Base-by-base conservation (phyloP, 2,329 filamentous ascomycete species). In the Colletotrichum cuscutae region DNA sequence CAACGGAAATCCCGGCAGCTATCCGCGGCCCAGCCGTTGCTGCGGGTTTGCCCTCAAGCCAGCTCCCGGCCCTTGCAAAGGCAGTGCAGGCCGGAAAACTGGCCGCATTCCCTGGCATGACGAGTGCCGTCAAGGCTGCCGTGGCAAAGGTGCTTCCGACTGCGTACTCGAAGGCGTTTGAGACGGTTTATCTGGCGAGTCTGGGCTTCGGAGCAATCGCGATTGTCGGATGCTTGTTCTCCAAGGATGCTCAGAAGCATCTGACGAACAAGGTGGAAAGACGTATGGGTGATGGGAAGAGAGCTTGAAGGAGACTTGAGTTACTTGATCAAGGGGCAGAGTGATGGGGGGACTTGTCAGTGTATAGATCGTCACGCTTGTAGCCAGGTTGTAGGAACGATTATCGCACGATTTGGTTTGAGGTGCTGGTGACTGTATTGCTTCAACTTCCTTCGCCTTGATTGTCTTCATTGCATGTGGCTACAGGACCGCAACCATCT, bases 131-230 rank as follows among this genome's bases (percentile, higher is more conserved):
- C 4, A 75, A 80, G 19, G 77, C 76, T 2, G 80, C 81, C 0
- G 82, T 83, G 0, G 69, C 74, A 2, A 74, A 66, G 4, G 81
- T 79, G 5, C 66, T 84, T 24, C 79, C 81, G 0, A 77, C 75
- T 5, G 84, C 83, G 6, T 82, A 82, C 62, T 77, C 82, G 1
- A 79, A 83, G 52, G 82, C 83, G 6, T 84, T 83, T 73, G 78
- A 81, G 70, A 84, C 83, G 1, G 82, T 86, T 0, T 86, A 83
- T 42, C 71, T 84, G 1, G 79, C 80, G 1, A 83, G 79, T 75
- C 71, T 84, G 24, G 82, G 80, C 0, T 84, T 84, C 49, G 79
- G 80, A 28, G 82, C 77, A 0, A 80, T 84, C 24, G 82, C 80
- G 6, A 81, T 84, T 6, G 66, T 83, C 5, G 79, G 80, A 1